phyloP scores from a whole-genome alignment of 306 rosid species.

The Luffa aegyptiaca region DNA sequence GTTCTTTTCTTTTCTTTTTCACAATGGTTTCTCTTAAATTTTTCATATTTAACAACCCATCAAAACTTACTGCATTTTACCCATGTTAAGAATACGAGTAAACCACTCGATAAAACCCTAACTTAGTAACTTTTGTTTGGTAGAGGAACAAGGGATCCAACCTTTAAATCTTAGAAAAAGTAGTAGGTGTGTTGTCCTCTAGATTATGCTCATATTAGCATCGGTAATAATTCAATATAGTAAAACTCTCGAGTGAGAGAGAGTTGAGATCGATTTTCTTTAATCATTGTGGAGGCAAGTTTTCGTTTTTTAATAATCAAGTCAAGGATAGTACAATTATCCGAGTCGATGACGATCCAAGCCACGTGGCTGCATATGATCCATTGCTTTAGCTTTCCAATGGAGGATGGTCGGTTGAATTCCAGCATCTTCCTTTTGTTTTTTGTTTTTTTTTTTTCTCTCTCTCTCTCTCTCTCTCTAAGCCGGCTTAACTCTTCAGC shows the following conservation, averaged over 20 bases:
- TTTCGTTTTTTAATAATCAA: conserved; percentile 1
- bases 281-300: not conserved
- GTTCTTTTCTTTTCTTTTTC: not conserved
- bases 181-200: not conserved
- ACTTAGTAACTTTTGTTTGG: too few species aligned
- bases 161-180: not conserved
- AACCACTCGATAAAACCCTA: too few species aligned
- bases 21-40: not conserved
- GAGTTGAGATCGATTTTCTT: not conserved
- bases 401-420: conserved; percentile 71
- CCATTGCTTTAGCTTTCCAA: conserved; percentile 76
- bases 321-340: conserved; percentile 22
- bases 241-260: not conserved
- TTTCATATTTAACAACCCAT: not conserved
- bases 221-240: not conserved
- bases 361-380: conserved; percentile 47
- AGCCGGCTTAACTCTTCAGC: conserved; percentile 23
- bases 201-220: not conserved
- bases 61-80: too few species aligned
- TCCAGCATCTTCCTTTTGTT: conserved; percentile 64
- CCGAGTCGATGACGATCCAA: conserved; percentile 26
- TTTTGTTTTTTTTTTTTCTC: not conserved
- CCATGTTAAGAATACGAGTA: too few species aligned
- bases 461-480: conserved; percentile 7
- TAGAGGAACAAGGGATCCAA: too few species aligned